These are phyloP conservation scores for Herpetomonas samuelpessoai DNA, from an alignment of 208 protist genomes.

Conservation along the genomic window DNA sequence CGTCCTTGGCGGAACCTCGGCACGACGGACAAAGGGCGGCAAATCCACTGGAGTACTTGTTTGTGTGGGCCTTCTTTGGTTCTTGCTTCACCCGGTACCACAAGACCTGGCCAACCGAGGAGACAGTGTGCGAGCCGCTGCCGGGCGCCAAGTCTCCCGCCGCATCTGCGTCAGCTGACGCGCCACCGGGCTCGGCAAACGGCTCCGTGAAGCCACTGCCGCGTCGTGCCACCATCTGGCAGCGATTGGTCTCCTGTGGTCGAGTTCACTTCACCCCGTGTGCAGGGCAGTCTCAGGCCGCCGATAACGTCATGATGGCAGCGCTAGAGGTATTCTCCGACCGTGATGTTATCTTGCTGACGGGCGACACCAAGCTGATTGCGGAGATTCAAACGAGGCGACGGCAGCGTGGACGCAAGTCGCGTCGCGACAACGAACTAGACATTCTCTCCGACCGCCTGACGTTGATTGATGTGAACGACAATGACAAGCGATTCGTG, in stretches of 20 bases:
- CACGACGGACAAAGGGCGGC: background rate
- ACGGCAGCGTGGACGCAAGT: slow-evolving; percentile 45
- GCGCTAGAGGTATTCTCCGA: slow-evolving; percentile 44
- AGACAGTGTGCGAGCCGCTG: slow-evolving; percentile 40
- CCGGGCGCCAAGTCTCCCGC: background rate
- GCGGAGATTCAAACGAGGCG: slow-evolving; percentile 22
- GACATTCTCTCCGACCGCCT: slow-evolving; percentile 28
- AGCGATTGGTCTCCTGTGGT: slow-evolving; percentile 24
- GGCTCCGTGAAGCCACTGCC: too few relatives aligned
- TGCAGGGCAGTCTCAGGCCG: slow-evolving; percentile 66
- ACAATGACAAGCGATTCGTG: slow-evolving; percentile 64
- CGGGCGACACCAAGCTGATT: slow-evolving; percentile 53
- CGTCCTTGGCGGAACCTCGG: background rate
- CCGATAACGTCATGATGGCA: slow-evolving; percentile 66
- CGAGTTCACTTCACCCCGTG: slow-evolving; percentile 72
- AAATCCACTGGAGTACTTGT: slow-evolving; percentile 42
- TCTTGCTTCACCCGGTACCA: slow-evolving; percentile 86
- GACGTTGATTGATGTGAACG: slow-evolving; percentile 53
- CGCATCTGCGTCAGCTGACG: background rate
- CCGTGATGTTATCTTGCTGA: slow-evolving; percentile 44
- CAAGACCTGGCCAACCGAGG: slow-evolving; percentile 41
- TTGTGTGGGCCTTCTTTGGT: slow-evolving; percentile 88
- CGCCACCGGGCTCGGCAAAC: too few relatives aligned
- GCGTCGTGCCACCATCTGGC: slow-evolving; percentile 30
- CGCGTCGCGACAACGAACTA: slow-evolving; percentile 30